Conservation (phyloP, 768 basidiomycete genomes). For the Boletus rex-veris region DNA sequence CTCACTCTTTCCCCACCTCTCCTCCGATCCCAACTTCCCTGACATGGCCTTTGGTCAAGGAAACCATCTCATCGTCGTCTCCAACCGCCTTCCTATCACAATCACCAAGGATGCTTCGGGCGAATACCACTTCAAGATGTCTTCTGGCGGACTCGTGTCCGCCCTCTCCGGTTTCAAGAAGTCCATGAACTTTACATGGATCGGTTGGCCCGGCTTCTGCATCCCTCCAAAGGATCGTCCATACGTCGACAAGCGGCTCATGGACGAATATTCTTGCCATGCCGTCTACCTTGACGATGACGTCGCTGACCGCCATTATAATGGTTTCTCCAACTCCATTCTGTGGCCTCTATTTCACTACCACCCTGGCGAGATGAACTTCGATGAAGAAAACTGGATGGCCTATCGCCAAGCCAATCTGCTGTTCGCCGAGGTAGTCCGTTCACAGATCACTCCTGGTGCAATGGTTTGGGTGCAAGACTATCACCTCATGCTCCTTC, state of each 20-base stretch:
- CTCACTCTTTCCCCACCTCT: slow-evolving; percentile 24
- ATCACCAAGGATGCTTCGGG: slow-evolving; percentile 90
- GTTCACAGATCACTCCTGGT: slow-evolving; percentile 71
- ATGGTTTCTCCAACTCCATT: slow-evolving; percentile 99
- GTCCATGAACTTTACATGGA: slow-evolving; percentile 97
- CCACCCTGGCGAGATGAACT: slow-evolving; percentile 99
- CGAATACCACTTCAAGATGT: slow-evolving; percentile 99
- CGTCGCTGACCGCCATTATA: slow-evolving; percentile 96
- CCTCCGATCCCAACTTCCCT: slow-evolving; percentile 27
- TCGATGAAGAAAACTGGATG: slow-evolving; percentile 97
- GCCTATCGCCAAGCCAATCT: slow-evolving; percentile 97
- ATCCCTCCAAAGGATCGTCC: slow-evolving; percentile 92
- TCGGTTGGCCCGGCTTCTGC: slow-evolving; percentile 92
- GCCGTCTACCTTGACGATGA: slow-evolving; percentile 98
- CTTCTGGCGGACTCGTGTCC: slow-evolving; percentile 94
- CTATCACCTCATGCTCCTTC: slow-evolving; percentile 96
- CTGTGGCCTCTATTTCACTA: slow-evolving; percentile 99
- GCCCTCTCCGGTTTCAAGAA: slow-evolving; percentile 98
- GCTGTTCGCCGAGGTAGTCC: slow-evolving; percentile 88
- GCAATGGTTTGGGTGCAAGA: slow-evolving; percentile 99
- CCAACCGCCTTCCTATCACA: slow-evolving; percentile 92
- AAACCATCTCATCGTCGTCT: slow-evolving; percentile 88
- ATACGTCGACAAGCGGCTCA: slow-evolving; percentile 84
- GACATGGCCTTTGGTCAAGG: slow-evolving; percentile 48
- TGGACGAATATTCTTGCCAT: slow-evolving; percentile 94